Percentiles rank a stretch among this genome's conserved stretches.
Evolutionary conservation across 768 basidiomycete genomes (phyloP).

Genomic region (Lentinula lateritia): DNA sequence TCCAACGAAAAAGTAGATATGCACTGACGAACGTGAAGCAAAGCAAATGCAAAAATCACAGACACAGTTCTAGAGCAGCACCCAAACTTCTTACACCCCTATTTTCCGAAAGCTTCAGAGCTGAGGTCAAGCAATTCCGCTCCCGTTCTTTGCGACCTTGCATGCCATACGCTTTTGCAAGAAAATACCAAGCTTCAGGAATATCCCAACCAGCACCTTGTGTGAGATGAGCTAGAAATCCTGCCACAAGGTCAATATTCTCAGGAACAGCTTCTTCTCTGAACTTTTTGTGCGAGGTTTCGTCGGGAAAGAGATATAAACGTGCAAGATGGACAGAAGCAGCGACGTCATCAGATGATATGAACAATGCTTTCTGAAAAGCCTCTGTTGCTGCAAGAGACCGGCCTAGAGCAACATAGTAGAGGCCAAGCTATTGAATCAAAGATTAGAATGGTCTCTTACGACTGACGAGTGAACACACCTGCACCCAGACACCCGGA

Average conservation of each 20-base stretch:
- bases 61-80: conserved; percentile 63
- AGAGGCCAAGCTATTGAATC: conserved; percentile 62
- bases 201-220: conserved; percentile 84
- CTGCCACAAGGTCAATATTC: conserved; percentile 78
- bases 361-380: conserved; percentile 85
- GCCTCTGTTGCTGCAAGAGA: conserved; percentile 64
- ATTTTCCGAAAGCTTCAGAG: conserved; percentile 58
- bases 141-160: conserved; percentile 70
- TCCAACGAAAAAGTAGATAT: no score
- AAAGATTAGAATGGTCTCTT: background rate
- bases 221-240: conserved; percentile 71
- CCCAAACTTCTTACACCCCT: conserved; percentile 61
- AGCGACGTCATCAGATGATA: conserved; percentile 72
- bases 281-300: conserved; percentile 7
- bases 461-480: conserved; percentile 26
- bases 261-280: conserved; percentile 17
- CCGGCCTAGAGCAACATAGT: conserved; percentile 56
- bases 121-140: conserved; percentile 67
- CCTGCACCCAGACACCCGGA: conserved; percentile 93
- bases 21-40: background rate
- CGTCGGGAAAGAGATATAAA: conserved; percentile 51
- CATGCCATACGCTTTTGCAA: conserved; percentile 74
- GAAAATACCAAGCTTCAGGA: conserved; percentile 91
- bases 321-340: conserved; percentile 76
- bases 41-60: conserved; percentile 24